phyloP scores from a whole-genome alignment of 108 stramenopile genomes.

The Cafeteria roenbergensis region DNA sequence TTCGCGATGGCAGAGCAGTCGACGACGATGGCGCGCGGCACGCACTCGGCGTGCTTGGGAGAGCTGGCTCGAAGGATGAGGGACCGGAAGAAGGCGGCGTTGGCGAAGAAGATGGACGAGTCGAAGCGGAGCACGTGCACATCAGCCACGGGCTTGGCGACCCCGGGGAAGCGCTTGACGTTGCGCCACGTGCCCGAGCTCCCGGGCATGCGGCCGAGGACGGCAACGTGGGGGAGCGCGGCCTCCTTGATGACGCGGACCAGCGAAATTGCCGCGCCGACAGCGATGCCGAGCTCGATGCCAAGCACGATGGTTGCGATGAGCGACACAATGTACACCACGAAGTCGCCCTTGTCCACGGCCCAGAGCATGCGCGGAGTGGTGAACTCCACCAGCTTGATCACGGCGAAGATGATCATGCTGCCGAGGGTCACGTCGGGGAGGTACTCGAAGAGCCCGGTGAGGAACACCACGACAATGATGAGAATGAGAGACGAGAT shows the following conservation, averaged over 20 bases:
- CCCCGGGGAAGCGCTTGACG: slow-evolving; percentile 40
- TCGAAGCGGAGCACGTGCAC: slow-evolving; percentile 48
- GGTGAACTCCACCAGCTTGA: slow-evolving; percentile 44
- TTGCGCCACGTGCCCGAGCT: slow-evolving; percentile 39
- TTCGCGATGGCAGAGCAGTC: neutral
- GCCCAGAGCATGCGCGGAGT: slow-evolving; percentile 50
- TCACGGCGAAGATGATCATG: slow-evolving; percentile 58
- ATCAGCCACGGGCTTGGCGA: slow-evolving; percentile 42
- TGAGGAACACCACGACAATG: slow-evolving; percentile 55
- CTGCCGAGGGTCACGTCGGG: slow-evolving; percentile 43
- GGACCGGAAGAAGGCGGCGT: slow-evolving; percentile 7
- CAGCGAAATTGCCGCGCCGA: slow-evolving; percentile 47
- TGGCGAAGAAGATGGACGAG: slow-evolving; percentile 56
- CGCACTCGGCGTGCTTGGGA: neutral
- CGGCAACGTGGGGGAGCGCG: slow-evolving; percentile 49
- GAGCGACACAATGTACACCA: slow-evolving; percentile 47
- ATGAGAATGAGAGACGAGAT: slow-evolving; percentile 50
- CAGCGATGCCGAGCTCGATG: slow-evolving; percentile 50
- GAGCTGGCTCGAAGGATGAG: neutral
- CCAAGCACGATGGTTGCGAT: slow-evolving; percentile 49
- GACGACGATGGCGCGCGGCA: neutral
- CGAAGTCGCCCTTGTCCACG: slow-evolving; percentile 52
- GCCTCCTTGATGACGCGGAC: slow-evolving; percentile 46
- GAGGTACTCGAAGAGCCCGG: slow-evolving; percentile 58
- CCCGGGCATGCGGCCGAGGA: slow-evolving; percentile 51